Percentiles rank a stretch among this genome's conserved stretches.
Evolutionary conservation across 1,284 basidiomycete genomes (phyloP).

Genomic region (Austroboletus novae-zelandiae): DNA sequence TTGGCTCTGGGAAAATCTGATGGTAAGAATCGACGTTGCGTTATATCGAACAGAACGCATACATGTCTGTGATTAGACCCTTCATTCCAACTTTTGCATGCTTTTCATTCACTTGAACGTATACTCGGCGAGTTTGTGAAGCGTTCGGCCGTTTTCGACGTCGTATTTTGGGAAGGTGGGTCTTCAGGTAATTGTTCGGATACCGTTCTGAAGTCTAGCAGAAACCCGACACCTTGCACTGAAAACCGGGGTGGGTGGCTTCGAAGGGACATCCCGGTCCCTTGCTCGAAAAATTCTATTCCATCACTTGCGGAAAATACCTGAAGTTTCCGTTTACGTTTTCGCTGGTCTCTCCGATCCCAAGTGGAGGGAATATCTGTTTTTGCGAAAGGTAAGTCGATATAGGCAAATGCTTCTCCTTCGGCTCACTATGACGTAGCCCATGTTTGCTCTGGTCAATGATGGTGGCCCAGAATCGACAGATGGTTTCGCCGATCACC

Average conservation of each 20-base stretch:
- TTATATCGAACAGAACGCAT: background rate
- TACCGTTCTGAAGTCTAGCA: constrained; percentile 20
- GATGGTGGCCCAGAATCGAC: constrained; percentile 41
- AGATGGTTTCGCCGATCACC: constrained; percentile 24
- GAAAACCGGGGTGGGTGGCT: constrained; percentile 35
- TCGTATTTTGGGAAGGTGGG: constrained; percentile 62
- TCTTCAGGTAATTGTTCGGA: background rate
- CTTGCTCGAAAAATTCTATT: constrained; percentile 54
- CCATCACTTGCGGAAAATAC: constrained; percentile 44
- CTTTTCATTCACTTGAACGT: constrained; percentile 51
- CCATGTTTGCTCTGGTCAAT: constrained; percentile 63
- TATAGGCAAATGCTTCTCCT: background rate
- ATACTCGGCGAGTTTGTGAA: constrained; percentile 46
- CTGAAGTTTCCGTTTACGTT: constrained; percentile 37
- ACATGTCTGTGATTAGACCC: constrained; percentile 36
- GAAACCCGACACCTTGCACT: constrained; percentile 43
- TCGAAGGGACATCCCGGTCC: constrained; percentile 43
- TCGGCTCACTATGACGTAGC: constrained; percentile 36
- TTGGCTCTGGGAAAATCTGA: constrained; percentile 47
- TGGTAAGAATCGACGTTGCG: constrained; percentile 33
- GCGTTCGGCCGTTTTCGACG: constrained; percentile 56
- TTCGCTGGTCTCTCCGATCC: constrained; percentile 48
- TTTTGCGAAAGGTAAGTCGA: constrained; percentile 38
- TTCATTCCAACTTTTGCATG: constrained; percentile 64
- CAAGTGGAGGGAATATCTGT: constrained; percentile 47